A percentile compares a stretch with the other conserved stretches of the same genome.
Conservation (phyloP, 225 moss, liverwort and hornwort genomes). For the Bryoerythrophyllum caledonicum region DNA sequence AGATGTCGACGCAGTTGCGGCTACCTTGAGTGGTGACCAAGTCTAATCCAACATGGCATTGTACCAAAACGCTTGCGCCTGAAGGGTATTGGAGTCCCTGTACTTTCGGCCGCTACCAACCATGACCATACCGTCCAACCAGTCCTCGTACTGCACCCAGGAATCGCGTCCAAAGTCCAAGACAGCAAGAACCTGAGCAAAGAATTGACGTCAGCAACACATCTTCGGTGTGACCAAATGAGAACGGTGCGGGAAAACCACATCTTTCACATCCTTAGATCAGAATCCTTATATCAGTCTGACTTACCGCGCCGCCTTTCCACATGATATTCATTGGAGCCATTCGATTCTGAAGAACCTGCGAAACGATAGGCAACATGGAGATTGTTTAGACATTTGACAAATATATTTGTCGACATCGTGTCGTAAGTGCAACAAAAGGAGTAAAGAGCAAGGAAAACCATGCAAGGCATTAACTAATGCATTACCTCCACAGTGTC, state of each 20-base stretch:
- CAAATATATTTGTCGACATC: neutral
- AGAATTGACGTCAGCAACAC: neutral
- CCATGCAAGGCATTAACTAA: neutral
- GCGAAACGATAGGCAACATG: slow-evolving; percentile 9
- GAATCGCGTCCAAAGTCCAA: slow-evolving; percentile 86
- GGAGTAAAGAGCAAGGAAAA: neutral
- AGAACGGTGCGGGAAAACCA: neutral
- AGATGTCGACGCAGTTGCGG: neutral
- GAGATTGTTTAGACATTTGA: neutral
- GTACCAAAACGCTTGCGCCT: slow-evolving; percentile 95
- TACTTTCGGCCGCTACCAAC: slow-evolving; percentile 86
- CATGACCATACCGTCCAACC: slow-evolving; percentile 92
- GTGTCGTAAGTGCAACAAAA: neutral
- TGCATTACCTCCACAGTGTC: slow-evolving; percentile 93
- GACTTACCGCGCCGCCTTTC: slow-evolving; percentile 90
- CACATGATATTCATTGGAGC: slow-evolving; percentile 76
- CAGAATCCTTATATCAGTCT: neutral
- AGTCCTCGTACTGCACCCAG: slow-evolving; percentile 97
- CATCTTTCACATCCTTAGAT: neutral
- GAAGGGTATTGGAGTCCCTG: slow-evolving; percentile 81
- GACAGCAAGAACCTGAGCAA: slow-evolving; percentile 80
- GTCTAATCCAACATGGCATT: slow-evolving; percentile 60
- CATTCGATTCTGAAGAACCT: slow-evolving; percentile 91
- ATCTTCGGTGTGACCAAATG: neutral
- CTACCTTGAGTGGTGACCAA: neutral